phyloP scores from a whole-genome alignment of 2,329 filamentous ascomycete genomes.

The Tolypocladium endophyticum region DNA sequence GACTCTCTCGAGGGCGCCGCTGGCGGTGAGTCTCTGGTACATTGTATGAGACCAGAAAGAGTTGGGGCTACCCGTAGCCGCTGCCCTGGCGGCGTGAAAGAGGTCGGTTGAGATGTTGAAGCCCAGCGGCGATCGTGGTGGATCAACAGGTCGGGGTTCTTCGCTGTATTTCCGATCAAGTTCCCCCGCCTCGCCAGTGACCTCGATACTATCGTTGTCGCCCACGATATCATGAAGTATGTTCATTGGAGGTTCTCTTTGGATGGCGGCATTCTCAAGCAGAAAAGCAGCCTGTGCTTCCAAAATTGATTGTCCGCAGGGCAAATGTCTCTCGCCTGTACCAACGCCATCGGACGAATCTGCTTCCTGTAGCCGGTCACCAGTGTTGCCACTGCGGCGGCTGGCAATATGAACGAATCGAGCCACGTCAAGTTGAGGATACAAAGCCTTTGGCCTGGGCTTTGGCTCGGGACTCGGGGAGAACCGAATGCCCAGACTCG shows the following conservation, averaged over 20 bases:
- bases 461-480: conserved; percentile 9
- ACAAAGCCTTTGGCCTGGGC: conserved; percentile 5
- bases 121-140: conserved; percentile 15
- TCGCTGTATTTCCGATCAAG: background rate
- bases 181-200: background rate
- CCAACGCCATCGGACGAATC: background rate
- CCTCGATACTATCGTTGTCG: background rate
- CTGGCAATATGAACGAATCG: conserved; percentile 13
- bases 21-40: conserved; percentile 43
- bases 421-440: conserved; percentile 14
- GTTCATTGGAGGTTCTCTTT: too few species aligned
- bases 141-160: conserved; percentile 2
- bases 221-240: background rate
- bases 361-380: background rate
- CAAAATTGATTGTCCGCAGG: background rate
- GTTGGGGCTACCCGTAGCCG: conserved; percentile 28
- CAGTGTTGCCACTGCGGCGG: background rate
- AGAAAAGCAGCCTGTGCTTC: background rate
- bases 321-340: background rate
- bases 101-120: conserved; percentile 19
- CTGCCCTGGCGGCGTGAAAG: conserved; percentile 33
- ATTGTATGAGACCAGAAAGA: conserved; percentile 61
- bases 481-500: conserved; percentile 19
- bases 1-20: conserved; percentile 39
- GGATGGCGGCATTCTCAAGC: background rate